Evolutionary conservation across 2,329 filamentous ascomycete genomes (phyloP).

Genomic region (Hymenoscyphus infarciens): DNA sequence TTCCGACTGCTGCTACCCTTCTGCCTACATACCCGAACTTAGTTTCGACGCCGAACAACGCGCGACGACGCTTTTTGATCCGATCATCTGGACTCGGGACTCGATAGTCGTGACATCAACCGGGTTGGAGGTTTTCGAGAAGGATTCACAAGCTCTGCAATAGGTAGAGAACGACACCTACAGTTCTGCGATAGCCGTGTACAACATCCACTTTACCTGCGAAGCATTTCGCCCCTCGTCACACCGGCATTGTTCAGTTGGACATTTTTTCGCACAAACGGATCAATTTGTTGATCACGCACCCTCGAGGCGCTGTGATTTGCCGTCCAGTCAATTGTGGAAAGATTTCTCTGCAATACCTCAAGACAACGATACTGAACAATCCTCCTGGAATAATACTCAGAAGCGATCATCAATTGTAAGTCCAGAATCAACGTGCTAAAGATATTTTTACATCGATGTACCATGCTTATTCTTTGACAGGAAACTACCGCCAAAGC

Average conservation of each 20-base stretch:
- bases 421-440: background rate
- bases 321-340: slow-evolving; percentile 5
- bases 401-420: background rate
- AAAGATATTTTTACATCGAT: slow-evolving; percentile 12
- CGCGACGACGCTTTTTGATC: slow-evolving; percentile 10
- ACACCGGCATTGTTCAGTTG: slow-evolving; percentile 13
- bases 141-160: slow-evolving; percentile 15
- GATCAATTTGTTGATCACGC: slow-evolving; percentile 10
- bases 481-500: slow-evolving; percentile 15
- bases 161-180: slow-evolving; percentile 9
- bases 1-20: slow-evolving; percentile 24
- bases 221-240: slow-evolving; percentile 9
- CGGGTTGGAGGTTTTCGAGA: slow-evolving; percentile 16
- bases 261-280: slow-evolving; percentile 7
- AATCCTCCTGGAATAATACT: background rate
- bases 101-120: slow-evolving; percentile 18
- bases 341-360: background rate
- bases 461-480: slow-evolving; percentile 17
- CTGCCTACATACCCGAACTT: slow-evolving; percentile 23
- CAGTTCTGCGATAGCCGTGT: slow-evolving; percentile 7
- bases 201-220: slow-evolving; percentile 18
- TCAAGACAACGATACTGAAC: background rate
- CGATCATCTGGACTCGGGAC: slow-evolving; percentile 19
- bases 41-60: slow-evolving; percentile 9
- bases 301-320: slow-evolving; percentile 2